A percentile compares a stretch with the other conserved stretches of the same genome.
These are phyloP conservation scores for Diaporthe aspalathi DNA, from an alignment of 2,329 filamentous ascomycete species.

Conservation along the genomic window DNA sequence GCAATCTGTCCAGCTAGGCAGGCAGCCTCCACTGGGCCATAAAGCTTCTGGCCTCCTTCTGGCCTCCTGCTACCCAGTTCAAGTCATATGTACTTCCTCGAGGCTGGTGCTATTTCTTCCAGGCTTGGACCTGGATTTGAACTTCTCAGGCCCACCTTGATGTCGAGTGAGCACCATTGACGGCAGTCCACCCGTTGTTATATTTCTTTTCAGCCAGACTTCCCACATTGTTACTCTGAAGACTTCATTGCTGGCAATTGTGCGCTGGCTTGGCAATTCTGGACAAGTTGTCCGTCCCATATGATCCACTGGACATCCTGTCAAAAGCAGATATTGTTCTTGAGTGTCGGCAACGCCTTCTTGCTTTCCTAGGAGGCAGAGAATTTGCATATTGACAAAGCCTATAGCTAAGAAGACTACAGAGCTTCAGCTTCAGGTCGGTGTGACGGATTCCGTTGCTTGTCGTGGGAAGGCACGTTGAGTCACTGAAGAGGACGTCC, in stretches of 20 bases:
- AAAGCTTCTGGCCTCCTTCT: slow-evolving; percentile 29
- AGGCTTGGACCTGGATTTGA: slow-evolving; percentile 2
- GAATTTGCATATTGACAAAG: no score
- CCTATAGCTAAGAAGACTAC: not conserved
- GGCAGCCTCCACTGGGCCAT: slow-evolving; percentile 17
- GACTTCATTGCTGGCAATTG: not conserved
- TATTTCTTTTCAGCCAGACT: not conserved
- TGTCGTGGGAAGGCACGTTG: not conserved
- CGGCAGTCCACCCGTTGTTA: not conserved
- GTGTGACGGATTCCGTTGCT: not conserved
- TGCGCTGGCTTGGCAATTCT: not conserved
- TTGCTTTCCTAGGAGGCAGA: not conserved
- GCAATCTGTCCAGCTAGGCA: not conserved
- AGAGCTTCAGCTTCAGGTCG: not conserved
- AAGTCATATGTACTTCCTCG: no score
- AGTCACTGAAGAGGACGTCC: not conserved
- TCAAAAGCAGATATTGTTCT: not conserved
- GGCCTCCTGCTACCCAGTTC: slow-evolving; percentile 5
- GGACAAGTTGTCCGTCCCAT: not conserved
- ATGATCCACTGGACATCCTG: not conserved
- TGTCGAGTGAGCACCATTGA: not conserved
- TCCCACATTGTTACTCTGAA: slow-evolving; percentile 30
- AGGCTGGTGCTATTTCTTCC: not conserved
- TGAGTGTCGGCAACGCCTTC: no score
- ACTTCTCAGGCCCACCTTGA: slow-evolving; percentile 14